Evolutionary conservation across 768 basidiomycete genomes (phyloP), one percentile per base, ranked within the genome.

Genomic region (Psilocybe azurescens): DNA sequence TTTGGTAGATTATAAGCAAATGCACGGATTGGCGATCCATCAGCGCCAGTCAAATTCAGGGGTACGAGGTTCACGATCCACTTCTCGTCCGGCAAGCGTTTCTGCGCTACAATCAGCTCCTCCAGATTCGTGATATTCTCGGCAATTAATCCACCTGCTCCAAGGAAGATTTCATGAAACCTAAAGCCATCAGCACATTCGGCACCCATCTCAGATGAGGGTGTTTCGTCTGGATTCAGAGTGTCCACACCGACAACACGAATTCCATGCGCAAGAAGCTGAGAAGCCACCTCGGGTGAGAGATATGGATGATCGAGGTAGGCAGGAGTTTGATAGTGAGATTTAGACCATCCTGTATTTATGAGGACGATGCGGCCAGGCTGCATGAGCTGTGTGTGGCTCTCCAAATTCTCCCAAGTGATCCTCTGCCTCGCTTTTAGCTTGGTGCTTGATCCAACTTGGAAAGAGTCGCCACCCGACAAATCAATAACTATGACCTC

Each of bases 1-100:
- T 8, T 33, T 9, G 5, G n/a, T 32, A 36, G 16, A n/a, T 47
- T 61, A 39, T 61, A 86, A 7, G 86, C 90, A 62, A 86, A 86
- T 3, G 89, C 91, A 63, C 90, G 80, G n/a, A 90, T 77, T 1
- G 90, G 90, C 13, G 88, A 87, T 4, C 87, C 90, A 68, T 93
- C 91, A 24, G 82, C 79, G 1, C 79, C 82, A 4, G 74, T 75
- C n/a, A 92, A 57, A 24, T 78, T 85, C 53, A 93, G 69, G 0
- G 90, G 90, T 41, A 86, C 69, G 56, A 91, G 69, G 58, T 83
- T 85, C 38, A 89, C 83, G 57, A 79, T 75, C 69, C 77, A 80
- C 20, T 74, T 70, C 24, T 48, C 47, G 9, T 30, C 53, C 10
- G 38, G 52, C 7, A 29, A 29, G 33, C 9, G 46, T 29, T 36